These are phyloP conservation scores for Coniferiporia sulphurascens DNA, from an alignment of 1,284 basidiomycete genomes.

Conservation along the genomic window DNA sequence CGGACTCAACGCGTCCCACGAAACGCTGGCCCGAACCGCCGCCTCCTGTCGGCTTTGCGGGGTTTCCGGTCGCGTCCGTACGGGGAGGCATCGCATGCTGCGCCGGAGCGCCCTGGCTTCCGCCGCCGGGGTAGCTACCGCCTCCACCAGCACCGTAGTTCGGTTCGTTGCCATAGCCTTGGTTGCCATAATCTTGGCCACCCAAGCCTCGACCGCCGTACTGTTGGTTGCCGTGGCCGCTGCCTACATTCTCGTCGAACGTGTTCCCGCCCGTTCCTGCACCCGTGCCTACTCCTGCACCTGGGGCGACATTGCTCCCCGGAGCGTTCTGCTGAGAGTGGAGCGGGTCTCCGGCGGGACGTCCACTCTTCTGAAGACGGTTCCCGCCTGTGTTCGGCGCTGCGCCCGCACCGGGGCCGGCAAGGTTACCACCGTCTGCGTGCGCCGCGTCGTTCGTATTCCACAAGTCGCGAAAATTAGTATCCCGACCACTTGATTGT, in stretches of 20 bases:
- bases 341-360: too few species aligned
- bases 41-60: background rate
- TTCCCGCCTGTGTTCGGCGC: background rate
- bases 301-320: too few species aligned
- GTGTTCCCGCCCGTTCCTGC: too few species aligned
- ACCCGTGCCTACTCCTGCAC: too few species aligned
- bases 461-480: background rate
- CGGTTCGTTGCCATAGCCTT: background rate
- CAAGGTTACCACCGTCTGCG: background rate
- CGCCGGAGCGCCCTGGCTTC: background rate
- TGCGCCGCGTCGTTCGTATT: background rate
- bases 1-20: slow-evolving; percentile 46
- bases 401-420: background rate
- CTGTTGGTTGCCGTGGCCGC: too few species aligned
- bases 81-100: slow-evolving; percentile 9
- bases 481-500: too few species aligned
- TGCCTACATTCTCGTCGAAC: too few species aligned
- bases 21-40: slow-evolving; percentile 28
- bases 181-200: too few species aligned
- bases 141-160: background rate
- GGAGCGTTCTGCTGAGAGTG: too few species aligned
- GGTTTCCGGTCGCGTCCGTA: slow-evolving; percentile 9
- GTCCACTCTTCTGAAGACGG: background rate
- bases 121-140: background rate
- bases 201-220: too few species aligned